Conservation (phyloP, 495 filamentous ascomycete species). For the Penicillium coffeae region DNA sequence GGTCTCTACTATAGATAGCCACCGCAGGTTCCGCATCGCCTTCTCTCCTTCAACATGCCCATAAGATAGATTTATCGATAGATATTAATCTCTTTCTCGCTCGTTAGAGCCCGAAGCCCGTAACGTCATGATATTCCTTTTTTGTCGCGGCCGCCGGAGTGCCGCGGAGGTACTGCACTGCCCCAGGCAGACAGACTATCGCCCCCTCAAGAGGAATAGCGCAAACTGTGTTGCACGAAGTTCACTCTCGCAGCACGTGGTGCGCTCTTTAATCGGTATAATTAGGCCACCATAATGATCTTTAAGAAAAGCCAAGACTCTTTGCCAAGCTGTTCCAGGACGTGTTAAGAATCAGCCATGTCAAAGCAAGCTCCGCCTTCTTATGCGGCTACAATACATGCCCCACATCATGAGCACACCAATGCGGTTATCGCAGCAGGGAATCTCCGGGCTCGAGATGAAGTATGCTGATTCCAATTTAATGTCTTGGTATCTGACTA, state of each 20-base stretch:
- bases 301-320: background rate
- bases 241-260: background rate
- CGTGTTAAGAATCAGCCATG: background rate
- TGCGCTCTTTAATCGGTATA: background rate
- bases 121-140: no score
- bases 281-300: background rate
- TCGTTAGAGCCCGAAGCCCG: no score
- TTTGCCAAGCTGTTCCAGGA: background rate
- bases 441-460: conserved; percentile 32
- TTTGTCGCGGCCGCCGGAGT: no score
- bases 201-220: background rate
- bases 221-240: background rate
- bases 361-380: background rate
- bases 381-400: background rate
- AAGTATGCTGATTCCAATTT: conserved; percentile 8
- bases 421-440: conserved; percentile 37
- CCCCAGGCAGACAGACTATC: background rate
- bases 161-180: no score
- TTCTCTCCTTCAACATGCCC: no score
- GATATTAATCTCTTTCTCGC: no score
- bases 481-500: background rate
- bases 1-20: no score
- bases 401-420: conserved; percentile 11
- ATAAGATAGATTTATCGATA: no score
- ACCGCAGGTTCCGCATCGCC: no score